Evolutionary conservation across 768 basidiomycete genomes (phyloP).

Genomic region (Erythrobasidium yunnanense): DNA sequence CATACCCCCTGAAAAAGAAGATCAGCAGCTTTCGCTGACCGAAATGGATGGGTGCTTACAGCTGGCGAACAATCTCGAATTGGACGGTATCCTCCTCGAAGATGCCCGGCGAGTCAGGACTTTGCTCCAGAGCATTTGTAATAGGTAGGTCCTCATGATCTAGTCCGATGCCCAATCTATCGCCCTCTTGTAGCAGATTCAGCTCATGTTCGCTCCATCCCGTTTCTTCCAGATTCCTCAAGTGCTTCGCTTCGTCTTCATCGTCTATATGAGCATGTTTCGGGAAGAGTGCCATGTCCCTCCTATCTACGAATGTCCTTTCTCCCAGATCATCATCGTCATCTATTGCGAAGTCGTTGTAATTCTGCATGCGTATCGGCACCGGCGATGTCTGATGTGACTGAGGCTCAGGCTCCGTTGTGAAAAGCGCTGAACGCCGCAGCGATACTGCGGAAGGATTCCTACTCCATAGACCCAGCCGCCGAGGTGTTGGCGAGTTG

Average conservation of each 20-base stretch:
- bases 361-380: no score
- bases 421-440: not conserved
- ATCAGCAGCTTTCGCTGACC: no score
- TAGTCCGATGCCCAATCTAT: conserved; percentile 60
- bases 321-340: conserved; percentile 26
- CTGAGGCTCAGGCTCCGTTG: not conserved
- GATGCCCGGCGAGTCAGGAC: conserved; percentile 40
- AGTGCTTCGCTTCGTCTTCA: conserved; percentile 11
- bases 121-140: conserved; percentile 63
- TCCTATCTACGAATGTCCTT: not conserved
- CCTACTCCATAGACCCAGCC: not conserved
- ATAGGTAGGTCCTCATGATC: conserved; percentile 58
- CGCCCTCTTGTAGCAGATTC: conserved; percentile 55
- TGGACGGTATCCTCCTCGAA: conserved; percentile 27
- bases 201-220: conserved; percentile 23
- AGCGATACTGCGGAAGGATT: not conserved
- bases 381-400: no score
- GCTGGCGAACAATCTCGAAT: conserved; percentile 35
- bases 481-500: conserved; percentile 18
- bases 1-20: no score
- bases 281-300: conserved; percentile 13
- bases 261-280: not conserved
- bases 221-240: conserved; percentile 15
- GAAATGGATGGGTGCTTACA: no score
- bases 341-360: no score